Evolutionary conservation across 2,329 filamentous ascomycete species (phyloP).

Genomic region (Fusarium protoensiforme): DNA sequence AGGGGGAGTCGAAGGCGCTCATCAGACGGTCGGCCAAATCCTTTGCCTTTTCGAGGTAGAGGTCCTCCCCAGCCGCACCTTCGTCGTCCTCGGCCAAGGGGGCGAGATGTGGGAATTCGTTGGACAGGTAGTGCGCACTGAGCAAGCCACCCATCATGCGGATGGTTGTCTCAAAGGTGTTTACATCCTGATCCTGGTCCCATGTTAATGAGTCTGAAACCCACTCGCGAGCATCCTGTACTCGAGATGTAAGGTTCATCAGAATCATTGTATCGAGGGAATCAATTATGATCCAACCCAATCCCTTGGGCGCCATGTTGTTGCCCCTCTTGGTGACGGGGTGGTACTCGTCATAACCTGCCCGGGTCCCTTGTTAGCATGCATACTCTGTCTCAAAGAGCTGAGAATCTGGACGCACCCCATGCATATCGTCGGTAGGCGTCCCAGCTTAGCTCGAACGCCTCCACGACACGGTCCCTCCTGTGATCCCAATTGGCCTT

Average conservation of each 20-base stretch:
- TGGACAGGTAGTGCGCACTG: slow-evolving; percentile 95
- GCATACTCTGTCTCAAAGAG: neutral
- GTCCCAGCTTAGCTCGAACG: slow-evolving; percentile 92
- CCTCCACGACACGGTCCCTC: slow-evolving; percentile 85
- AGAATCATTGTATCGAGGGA: slow-evolving; percentile 96
- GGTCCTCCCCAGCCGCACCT: slow-evolving; percentile 81
- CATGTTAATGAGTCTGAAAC: slow-evolving; percentile 83
- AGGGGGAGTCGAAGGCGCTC: slow-evolving; percentile 86
- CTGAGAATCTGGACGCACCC: slow-evolving; percentile 69
- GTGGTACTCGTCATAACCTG: slow-evolving; percentile 86
- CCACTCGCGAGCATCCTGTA: slow-evolving; percentile 90
- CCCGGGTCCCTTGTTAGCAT: slow-evolving; percentile 42
- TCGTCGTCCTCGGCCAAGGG: slow-evolving; percentile 77
- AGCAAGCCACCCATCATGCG: slow-evolving; percentile 95
- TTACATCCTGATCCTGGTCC: slow-evolving; percentile 94
- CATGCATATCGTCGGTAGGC: slow-evolving; percentile 93
- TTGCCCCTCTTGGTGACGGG: slow-evolving; percentile 82
- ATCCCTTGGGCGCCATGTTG: slow-evolving; percentile 87
- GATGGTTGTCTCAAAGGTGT: slow-evolving; percentile 97
- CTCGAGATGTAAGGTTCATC: slow-evolving; percentile 92
- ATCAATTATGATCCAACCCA: slow-evolving; percentile 99
- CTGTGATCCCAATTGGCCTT: slow-evolving; percentile 80
- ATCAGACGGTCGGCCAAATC: slow-evolving; percentile 90
- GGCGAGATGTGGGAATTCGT: slow-evolving; percentile 81
- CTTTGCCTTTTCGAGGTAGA: slow-evolving; percentile 95